phyloP scores from a whole-genome alignment of 1,139 yeast genomes.

The Lodderomyces parapsilosis region DNA sequence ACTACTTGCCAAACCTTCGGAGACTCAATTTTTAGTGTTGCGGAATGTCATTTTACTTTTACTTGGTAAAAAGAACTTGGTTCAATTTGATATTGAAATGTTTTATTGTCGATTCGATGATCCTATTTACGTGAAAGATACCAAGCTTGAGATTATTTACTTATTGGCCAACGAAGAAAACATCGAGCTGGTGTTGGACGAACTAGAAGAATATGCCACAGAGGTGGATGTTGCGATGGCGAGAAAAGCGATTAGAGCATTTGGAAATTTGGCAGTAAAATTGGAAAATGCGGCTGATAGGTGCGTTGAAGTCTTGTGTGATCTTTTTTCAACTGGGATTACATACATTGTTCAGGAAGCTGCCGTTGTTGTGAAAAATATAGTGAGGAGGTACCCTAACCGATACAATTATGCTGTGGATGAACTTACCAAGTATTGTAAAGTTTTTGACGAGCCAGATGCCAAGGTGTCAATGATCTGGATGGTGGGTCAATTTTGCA shows the following conservation, averaged over 20 bases:
- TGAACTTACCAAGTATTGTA: slow-evolving; percentile 42
- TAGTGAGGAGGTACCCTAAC: slow-evolving; percentile 72
- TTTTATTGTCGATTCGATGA: slow-evolving; percentile 84
- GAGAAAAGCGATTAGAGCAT: slow-evolving; percentile 82
- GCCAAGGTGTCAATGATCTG: slow-evolving; percentile 79
- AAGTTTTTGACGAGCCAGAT: slow-evolving; percentile 68
- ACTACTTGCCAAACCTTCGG: slow-evolving; percentile 74
- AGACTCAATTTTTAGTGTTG: slow-evolving; percentile 77
- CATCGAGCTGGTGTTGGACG: slow-evolving; percentile 62
- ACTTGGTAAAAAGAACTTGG: slow-evolving; percentile 61
- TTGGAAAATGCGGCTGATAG: slow-evolving; percentile 53
- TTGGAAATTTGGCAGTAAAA: slow-evolving; percentile 85
- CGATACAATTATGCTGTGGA: slow-evolving; percentile 38
- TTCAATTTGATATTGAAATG: slow-evolving; percentile 67
- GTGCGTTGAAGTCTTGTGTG: slow-evolving; percentile 64
- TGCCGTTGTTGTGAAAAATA: slow-evolving; percentile 71
- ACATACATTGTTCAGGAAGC: slow-evolving; percentile 82
- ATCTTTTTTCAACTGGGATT: slow-evolving; percentile 62
- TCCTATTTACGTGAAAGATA: slow-evolving; percentile 84
- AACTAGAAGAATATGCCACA: slow-evolving; percentile 81
- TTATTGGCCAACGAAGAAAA: slow-evolving; percentile 69
- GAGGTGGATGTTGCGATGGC: slow-evolving; percentile 86
- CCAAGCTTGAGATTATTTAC: slow-evolving; percentile 84
- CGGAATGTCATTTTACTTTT: slow-evolving; percentile 77
- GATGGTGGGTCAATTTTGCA: slow-evolving; percentile 77